Base-by-base conservation (phyloP, 192 early-diverging fungal genomes). In the Gaertneriomyces semiglobifer region DNA sequence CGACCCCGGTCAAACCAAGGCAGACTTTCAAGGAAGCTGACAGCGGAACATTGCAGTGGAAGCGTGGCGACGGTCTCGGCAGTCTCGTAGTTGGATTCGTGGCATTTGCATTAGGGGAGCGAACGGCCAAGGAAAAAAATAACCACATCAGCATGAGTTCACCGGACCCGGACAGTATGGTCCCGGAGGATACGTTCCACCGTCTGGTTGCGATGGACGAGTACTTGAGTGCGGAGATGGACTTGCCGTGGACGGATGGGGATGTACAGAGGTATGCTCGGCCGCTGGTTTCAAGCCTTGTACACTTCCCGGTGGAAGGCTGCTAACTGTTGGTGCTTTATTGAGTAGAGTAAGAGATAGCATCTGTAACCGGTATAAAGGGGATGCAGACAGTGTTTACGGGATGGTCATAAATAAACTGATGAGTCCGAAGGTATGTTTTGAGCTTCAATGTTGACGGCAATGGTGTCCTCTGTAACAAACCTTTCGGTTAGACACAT, bases 241-340 rank as follows among this genome's bases (percentile, higher is more conserved):
- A 68, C 16, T 46, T 60, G 40, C 58, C 66, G 33, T 68, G 66
- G 66, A 60, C 66, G 33, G 66, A 68, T 12, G 66, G 58, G 3
- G 66, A 68, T 45, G 66, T 45, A 42, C 20, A 25, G 19, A 58
- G 58, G 66, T 68, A 44, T 16, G 43, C 6, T n/a, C 20, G 20
- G 50, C 25, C 25, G 25, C 25, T 33, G 25, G 25, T 33, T 33
- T 2, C 25, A 2, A 33, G 25, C 25, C 25, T 33, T 33, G 25
- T 0, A 33, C 25, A 0, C 25, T 1, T 33, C 25, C 25, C 25
- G 25, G 25, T 33, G 25, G 25, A 33, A 33, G 25, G 25, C 25
- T 33, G 25, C 25, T 33, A 33, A 33, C 25, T 33, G 25, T 33
- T 2, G 0, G 25, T 33, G 25, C 7, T 43, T 53, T 20, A 19